A percentile compares a stretch with the other conserved stretches of the same genome.
phyloP scores from a whole-genome alignment of 768 basidiomycete genomes.

The Boletus bicolor region DNA sequence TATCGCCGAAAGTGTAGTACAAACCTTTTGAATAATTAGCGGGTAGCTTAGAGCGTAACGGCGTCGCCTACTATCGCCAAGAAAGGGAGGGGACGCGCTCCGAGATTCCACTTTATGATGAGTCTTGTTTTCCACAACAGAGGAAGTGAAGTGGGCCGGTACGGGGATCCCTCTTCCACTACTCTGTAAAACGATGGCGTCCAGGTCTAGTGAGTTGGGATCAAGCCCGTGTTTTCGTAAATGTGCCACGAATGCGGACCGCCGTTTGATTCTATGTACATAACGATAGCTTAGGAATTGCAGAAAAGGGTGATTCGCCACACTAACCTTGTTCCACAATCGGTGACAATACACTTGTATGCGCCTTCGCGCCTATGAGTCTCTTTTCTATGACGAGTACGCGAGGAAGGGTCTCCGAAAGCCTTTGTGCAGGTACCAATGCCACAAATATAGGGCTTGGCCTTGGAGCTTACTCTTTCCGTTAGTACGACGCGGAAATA shows the following conservation, averaged over 20 bases:
- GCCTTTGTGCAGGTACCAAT: constrained; percentile 42
- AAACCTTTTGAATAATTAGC: constrained; percentile 16
- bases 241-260: constrained; percentile 54
- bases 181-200: constrained; percentile 23
- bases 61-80: constrained; percentile 15
- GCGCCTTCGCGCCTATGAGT: constrained; percentile 43
- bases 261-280: constrained; percentile 56
- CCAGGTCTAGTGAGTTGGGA: constrained; percentile 17
- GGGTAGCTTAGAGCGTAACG: neutral
- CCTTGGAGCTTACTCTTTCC: constrained; percentile 39
- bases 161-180: constrained; percentile 1
- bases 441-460: constrained; percentile 52
- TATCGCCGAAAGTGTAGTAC: neutral
- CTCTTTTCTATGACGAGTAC: constrained; percentile 62
- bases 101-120: constrained; percentile 2
- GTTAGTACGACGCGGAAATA: constrained; percentile 8
- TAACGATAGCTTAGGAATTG: neutral
- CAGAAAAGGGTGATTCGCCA: neutral
- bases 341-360: constrained; percentile 43
- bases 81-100: constrained; percentile 4
- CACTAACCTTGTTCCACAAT: constrained; percentile 49
- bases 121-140: neutral
- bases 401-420: constrained; percentile 71
- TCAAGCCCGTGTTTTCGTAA: constrained; percentile 47
- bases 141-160: constrained; percentile 13